Base-by-base conservation (phyloP, 169 alveolate species). In the Plasmodium coatneyi region DNA sequence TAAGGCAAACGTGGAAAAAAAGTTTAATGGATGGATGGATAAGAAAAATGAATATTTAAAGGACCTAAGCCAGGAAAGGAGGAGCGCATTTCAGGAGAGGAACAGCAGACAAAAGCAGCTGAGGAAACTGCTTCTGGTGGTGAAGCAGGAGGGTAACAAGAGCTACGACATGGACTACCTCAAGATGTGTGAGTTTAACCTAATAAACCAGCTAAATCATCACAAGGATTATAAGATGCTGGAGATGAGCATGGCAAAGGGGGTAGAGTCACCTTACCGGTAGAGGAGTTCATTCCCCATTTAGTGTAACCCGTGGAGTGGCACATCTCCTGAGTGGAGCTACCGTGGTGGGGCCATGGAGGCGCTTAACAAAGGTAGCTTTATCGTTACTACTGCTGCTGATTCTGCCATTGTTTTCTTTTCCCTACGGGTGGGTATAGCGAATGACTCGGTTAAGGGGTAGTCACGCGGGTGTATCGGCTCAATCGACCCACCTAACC, bases 91-190 rank as follows among this genome's bases (percentile, higher is more conserved):
- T 66, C 79, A 49, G 30, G 90, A 79, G 74, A 79, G 94, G 56
- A 89, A 79, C 70, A 89, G 41, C 71, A 89, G 90, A 60, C 94
- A 89, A 79, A 80, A 66, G 39, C 90, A 79, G 52, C 34, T 89
- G 16, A 54, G 32, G 25, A 78, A 89, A 79, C 81, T 89, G 32
- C 81, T 89, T 60, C 49, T 89, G 14, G 25, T 89, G 46, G 74
- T 79, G 76, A 89, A 89, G 72, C 89, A 80, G 46, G 94, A 89
- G 71, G 66, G 81, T 28, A 89, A 79, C 71, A 89, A 78, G 71
- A 79, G 71, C 82, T 89, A 79, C 72, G 81, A 89, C 30, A 89
- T 89, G 32, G 78, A 89, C 34, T 80, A 79, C 71, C 94, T 89
- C 14, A n/a, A 89, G 74, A 89, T 56, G 82, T 78, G 32, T 78